phyloP scores from a whole-genome alignment of 768 basidiomycete species.

The Neoboletus magnificus region DNA sequence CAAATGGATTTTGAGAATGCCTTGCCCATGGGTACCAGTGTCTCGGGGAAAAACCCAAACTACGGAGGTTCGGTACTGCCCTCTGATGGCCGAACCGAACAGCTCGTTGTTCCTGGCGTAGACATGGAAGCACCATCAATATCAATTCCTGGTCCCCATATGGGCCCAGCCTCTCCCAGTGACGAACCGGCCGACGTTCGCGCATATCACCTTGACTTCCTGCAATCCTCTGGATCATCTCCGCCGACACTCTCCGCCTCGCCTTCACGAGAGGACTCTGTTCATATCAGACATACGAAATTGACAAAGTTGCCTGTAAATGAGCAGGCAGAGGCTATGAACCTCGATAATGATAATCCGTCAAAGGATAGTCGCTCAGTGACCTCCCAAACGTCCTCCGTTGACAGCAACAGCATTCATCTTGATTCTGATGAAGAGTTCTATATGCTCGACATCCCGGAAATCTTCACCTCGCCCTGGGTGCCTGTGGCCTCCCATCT shows the following conservation, averaged over 20 bases:
- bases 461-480: conserved; percentile 34
- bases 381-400: background rate
- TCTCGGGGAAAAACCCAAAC: background rate
- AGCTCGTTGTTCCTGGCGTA: background rate
- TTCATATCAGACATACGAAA: background rate
- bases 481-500: conserved; percentile 25
- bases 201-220: background rate
- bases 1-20: background rate
- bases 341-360: background rate
- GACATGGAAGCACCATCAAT: background rate
- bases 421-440: conserved; percentile 24
- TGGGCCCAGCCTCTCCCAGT: background rate
- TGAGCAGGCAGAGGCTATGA: background rate
- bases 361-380: background rate
- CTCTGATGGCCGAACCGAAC: conserved; percentile 1
- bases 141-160: background rate
- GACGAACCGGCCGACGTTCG: background rate
- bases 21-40: background rate
- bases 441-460: conserved; percentile 34
- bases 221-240: background rate
- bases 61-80: background rate
- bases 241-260: background rate
- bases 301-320: background rate
- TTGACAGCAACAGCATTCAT: background rate
- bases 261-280: background rate